phyloP scores from a whole-genome alignment of 257 asterid species.

The Petunia axillaris region DNA sequence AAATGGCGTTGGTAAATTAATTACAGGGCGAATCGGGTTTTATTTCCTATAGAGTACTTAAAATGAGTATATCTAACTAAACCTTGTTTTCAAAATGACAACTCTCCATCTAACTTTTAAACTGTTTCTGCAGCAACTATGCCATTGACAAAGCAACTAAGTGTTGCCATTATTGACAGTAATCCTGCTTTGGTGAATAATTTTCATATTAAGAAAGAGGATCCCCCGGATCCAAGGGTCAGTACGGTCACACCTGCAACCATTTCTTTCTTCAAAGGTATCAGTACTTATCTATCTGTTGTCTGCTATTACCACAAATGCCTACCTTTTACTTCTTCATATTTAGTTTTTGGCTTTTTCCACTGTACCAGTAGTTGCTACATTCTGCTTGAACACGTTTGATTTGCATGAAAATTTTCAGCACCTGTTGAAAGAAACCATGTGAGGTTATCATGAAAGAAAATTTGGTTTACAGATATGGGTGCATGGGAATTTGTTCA shows the following conservation, averaged over 20 bases:
- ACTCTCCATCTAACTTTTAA: constrained; percentile 18
- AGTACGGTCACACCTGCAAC: constrained; percentile 97
- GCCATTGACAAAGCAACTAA: constrained; percentile 77
- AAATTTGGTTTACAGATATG: constrained; percentile 52
- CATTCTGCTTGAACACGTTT: background rate
- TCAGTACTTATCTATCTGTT: background rate
- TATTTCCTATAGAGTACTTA: too few species aligned
- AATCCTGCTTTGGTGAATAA: constrained; percentile 77
- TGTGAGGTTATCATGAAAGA: constrained; percentile 3
- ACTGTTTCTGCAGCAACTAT: constrained; percentile 66
- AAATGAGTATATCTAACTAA: background rate
- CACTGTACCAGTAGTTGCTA: background rate
- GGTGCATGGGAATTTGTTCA: constrained; percentile 91
- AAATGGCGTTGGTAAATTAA: too few species aligned
- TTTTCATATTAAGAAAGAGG: constrained; percentile 62
- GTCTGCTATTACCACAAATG: background rate
- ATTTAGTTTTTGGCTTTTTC: too few species aligned
- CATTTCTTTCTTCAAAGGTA: constrained; percentile 78
- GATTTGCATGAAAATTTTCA: constrained; percentile 17
- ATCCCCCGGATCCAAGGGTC: constrained; percentile 92
- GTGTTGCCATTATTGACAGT: constrained; percentile 88
- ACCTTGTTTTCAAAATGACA: background rate
- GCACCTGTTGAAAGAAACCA: background rate
- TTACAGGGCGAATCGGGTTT: too few species aligned
- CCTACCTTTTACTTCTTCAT: background rate